These are phyloP conservation scores for Coix lacrymajobi DNA, from an alignment of 176 grass and related monocot species.

Conservation along the genomic window DNA sequence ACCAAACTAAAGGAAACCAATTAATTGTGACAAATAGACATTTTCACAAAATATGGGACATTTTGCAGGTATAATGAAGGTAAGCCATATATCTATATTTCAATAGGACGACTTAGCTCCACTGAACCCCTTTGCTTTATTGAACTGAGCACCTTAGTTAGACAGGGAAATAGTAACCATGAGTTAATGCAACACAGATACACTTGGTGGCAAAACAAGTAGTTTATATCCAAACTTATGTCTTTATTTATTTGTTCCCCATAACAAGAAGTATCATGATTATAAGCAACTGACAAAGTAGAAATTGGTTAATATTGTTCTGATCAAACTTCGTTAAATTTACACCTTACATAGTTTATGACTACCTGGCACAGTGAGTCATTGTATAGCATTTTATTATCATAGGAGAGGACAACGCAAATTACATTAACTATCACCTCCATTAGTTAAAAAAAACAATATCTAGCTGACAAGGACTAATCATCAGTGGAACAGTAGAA, in stretches of 20 bases:
- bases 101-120: not conserved
- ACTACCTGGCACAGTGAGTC: not conserved
- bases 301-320: not conserved
- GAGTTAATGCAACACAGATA: not conserved
- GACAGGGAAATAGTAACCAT: not conserved
- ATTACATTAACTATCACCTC: not conserved
- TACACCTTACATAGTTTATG: not conserved
- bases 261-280: not conserved
- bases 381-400: not conserved
- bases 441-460: not conserved
- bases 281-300: not conserved
- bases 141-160: not conserved
- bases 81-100: not conserved
- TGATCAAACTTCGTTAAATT: not conserved
- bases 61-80: slow-evolving; percentile 15
- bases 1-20: slow-evolving; percentile 3
- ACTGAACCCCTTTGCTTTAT: not conserved
- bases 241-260: not conserved
- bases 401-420: not conserved
- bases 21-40: not conserved
- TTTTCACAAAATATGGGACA: not conserved
- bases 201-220: not conserved
- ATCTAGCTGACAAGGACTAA: not conserved
- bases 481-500: not conserved
- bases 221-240: not conserved